Percentiles rank a stretch among this genome's conserved stretches.
phyloP scores from a whole-genome alignment of 306 rosid genomes.

The Rosa lucieae region DNA sequence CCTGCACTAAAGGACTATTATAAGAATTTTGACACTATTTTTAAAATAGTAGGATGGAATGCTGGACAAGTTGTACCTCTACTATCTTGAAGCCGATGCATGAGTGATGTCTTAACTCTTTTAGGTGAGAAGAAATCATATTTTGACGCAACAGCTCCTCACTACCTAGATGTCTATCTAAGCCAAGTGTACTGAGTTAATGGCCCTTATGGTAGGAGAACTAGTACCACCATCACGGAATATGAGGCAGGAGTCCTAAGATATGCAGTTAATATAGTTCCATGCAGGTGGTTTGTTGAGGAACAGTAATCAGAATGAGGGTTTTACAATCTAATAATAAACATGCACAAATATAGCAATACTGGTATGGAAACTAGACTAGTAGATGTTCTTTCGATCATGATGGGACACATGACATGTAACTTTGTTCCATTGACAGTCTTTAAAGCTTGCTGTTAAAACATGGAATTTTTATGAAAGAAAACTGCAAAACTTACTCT shows the following conservation, averaged over 20 bases:
- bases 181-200: not conserved
- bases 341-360: not conserved
- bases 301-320: not conserved
- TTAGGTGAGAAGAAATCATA: not conserved
- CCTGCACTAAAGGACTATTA: conserved; percentile 57
- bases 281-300: not conserved
- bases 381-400: not conserved
- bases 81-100: conserved; percentile 10
- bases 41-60: not conserved
- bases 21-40: conserved; percentile 19
- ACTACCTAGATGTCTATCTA: not conserved
- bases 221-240: not conserved
- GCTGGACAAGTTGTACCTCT: conserved; percentile 7
- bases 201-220: not conserved
- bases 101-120: not conserved
- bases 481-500: conserved; percentile 45
- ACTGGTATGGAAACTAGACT: not conserved
- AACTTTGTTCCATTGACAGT: not conserved
- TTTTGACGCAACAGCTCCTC: not conserved
- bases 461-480: conserved; percentile 16
- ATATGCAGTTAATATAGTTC: not conserved
- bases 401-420: not conserved
- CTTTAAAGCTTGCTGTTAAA: conserved; percentile 6
- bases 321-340: not conserved
- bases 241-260: not conserved